Conservation (phyloP, 148 eudicot genomes). For the Spergularia bocconei region DNA sequence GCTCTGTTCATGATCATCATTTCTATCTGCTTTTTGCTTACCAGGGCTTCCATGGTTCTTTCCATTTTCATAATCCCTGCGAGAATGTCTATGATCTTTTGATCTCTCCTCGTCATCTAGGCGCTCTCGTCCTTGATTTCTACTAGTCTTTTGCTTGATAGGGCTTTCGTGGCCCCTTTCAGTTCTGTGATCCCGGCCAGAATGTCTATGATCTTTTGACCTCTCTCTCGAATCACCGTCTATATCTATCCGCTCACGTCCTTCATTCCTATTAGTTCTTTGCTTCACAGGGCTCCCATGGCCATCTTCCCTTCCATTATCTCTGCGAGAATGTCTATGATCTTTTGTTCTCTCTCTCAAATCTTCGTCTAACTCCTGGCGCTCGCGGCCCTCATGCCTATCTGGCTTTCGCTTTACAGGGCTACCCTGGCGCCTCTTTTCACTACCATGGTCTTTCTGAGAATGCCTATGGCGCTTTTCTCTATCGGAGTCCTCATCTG, state of each 20-base stretch:
- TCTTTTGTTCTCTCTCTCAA: constrained; percentile 27
- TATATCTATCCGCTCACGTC: neutral
- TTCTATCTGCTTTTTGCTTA: constrained; percentile 14
- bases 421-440: constrained; percentile 27
- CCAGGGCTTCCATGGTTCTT: constrained; percentile 18
- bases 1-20: constrained; percentile 20
- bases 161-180: constrained; percentile 22
- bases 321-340: constrained; percentile 23
- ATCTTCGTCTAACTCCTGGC: constrained; percentile 16
- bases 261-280: constrained; percentile 14
- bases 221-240: constrained; percentile 31
- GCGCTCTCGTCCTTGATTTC: constrained; percentile 15
- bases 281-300: constrained; percentile 16
- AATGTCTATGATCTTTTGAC: constrained; percentile 20
- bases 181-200: constrained; percentile 17
- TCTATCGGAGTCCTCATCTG: constrained; percentile 40
- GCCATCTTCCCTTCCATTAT: constrained; percentile 21
- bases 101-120: constrained; percentile 25
- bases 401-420: constrained; percentile 16
- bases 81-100: constrained; percentile 21
- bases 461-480: constrained; percentile 28
- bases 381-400: constrained; percentile 16
- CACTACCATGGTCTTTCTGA: constrained; percentile 29
- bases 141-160: constrained; percentile 9
- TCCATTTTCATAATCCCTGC: constrained; percentile 20